Percentiles rank a stretch among this genome's conserved stretches.
Evolutionary conservation across 352 stramenopile species (phyloP).

Genomic region (Phytophthora cactorum): DNA sequence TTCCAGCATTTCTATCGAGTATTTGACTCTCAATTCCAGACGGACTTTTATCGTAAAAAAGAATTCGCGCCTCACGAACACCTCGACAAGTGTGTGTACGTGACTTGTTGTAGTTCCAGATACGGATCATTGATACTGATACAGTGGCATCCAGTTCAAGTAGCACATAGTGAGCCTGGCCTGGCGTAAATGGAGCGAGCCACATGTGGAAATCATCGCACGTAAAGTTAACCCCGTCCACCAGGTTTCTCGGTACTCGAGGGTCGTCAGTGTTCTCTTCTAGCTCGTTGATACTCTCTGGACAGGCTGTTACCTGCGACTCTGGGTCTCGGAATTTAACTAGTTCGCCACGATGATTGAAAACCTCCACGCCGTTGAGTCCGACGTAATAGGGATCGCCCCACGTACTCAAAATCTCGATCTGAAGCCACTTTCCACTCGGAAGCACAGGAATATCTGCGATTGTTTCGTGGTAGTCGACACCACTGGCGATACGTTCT

Average conservation of each 20-base stretch:
- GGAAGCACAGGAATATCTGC: slow-evolving; percentile 70
- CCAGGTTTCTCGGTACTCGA: slow-evolving; percentile 69
- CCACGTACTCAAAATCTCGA: slow-evolving; percentile 90
- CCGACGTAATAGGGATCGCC: slow-evolving; percentile 91
- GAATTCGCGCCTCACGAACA: slow-evolving; percentile 60
- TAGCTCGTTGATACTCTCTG: slow-evolving; percentile 88
- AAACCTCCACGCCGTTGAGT: slow-evolving; percentile 90
- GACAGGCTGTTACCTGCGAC: slow-evolving; percentile 65
- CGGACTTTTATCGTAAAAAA: slow-evolving; percentile 46
- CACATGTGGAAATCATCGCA: slow-evolving; percentile 93
- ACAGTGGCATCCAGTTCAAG: slow-evolving; percentile 51
- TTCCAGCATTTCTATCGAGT: neutral
- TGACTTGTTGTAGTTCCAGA: slow-evolving; percentile 96
- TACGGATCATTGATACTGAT: slow-evolving; percentile 79
- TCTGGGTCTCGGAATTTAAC: slow-evolving; percentile 57
- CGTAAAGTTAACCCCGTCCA: slow-evolving; percentile 90
- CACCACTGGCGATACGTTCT: neutral
- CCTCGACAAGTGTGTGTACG: slow-evolving; percentile 81
- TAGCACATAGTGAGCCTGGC: slow-evolving; percentile 57
- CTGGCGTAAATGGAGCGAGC: slow-evolving; percentile 82
- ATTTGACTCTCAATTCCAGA: neutral
- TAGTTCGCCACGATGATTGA: slow-evolving; percentile 68
- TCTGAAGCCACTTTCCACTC: slow-evolving; percentile 54
- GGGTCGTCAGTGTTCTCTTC: slow-evolving; percentile 88
- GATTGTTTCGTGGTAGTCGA: neutral